Percentiles rank a stretch among this genome's conserved stretches.
phyloP scores from a whole-genome alignment of 371 early-diverging fungal species.

The Mucor circinelloides region DNA sequence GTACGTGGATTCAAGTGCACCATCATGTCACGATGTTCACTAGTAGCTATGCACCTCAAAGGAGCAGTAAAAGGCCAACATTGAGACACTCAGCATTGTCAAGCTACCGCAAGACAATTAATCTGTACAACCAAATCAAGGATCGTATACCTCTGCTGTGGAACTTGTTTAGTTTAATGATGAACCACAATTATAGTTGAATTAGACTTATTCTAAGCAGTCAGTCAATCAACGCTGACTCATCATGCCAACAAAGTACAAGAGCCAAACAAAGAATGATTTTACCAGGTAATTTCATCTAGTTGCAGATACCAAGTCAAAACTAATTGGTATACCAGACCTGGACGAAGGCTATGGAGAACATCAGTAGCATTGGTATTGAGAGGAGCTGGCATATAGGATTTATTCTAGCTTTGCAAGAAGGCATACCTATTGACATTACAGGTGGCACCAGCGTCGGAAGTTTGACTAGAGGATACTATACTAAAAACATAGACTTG shows the following conservation, averaged over 20 bases:
- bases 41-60: neutral
- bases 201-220: neutral
- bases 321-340: neutral
- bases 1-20: slow-evolving; percentile 94
- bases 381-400: slow-evolving; percentile 99
- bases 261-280: slow-evolving; percentile 47
- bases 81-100: neutral
- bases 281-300: slow-evolving; percentile 88
- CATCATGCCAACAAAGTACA: neutral
- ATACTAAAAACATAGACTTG: slow-evolving; percentile 88
- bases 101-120: neutral
- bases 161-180: neutral
- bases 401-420: slow-evolving; percentile 95
- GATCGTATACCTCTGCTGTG: neutral
- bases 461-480: slow-evolving; percentile 94
- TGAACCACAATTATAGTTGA: neutral
- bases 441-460: slow-evolving; percentile 99
- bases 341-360: slow-evolving; percentile 69
- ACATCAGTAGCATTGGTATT: slow-evolving; percentile 96
- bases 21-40: slow-evolving; percentile 93
- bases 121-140: neutral
- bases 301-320: neutral
- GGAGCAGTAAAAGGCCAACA: slow-evolving; percentile 23
- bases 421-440: slow-evolving; percentile 98
- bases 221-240: neutral